Evolutionary conservation across 371 early-diverging fungal genomes (phyloP), one percentile per base, ranked within the genome.

Genomic region (Enterospora canceri): DNA sequence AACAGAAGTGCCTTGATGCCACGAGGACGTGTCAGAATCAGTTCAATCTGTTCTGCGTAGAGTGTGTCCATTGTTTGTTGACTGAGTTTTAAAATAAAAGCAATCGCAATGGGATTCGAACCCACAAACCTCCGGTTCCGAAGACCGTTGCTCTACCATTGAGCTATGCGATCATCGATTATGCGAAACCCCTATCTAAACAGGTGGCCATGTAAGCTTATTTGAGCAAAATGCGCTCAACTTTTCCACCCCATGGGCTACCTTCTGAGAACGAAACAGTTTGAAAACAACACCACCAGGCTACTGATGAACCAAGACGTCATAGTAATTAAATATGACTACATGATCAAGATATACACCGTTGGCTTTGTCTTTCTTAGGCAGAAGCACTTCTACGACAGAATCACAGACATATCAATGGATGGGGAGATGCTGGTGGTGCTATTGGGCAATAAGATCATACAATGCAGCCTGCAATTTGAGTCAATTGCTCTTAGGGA

Each of bases 1-100:
- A 79, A 73, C 21, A 80, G 69, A 21, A 72, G 48, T 1, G 58
- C 65, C 40, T 80, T 80, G 24, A 76, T 62, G 0, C 79, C 79
- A 30, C 64, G 48, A 0, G 75, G 75, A 30, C 67, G 32, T 2
- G 49, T 19, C 15, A 79, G 66, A 40, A 73, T 62, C 8, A 69
- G 31, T 1, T 64, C 65, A 56, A 53, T 33, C n/a, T 48, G 65
- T 5, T 19, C 32, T 28, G 56, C 18, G 26, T 34, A 64, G 18
- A 64, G 57, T 15, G 24, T 4, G 18, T 64, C 65, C 62, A 61
- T 64, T 64, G 12, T 18, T 57, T 40, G 40, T 40, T 40, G 8
- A 40, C 40, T 24, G 15, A 21, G 4, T 51, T 4, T 21, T 5
- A 15, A 21, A 15, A 15, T 4, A 8, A 8, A 24, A 4, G 5